Percentiles rank a stretch among this genome's conserved stretches.
These are phyloP conservation scores for Cryptosporidium parvum DNA, from an alignment of 169 alveolate species.

Conservation along the genomic window DNA sequence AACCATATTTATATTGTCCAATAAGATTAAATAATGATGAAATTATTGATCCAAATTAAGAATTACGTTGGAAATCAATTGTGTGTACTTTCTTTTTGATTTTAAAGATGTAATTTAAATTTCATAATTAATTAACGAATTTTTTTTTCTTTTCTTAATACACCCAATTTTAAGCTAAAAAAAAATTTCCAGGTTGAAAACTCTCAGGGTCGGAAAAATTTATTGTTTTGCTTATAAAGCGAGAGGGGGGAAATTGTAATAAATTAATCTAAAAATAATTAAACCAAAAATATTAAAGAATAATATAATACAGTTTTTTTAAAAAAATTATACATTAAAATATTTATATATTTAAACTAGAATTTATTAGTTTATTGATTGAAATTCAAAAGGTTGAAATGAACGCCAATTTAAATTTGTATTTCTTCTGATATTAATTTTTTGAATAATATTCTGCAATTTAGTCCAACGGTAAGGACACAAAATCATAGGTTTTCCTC, in stretches of 20 bases:
- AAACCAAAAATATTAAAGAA: no score
- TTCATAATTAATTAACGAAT: neutral
- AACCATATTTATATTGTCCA: conserved; percentile 12
- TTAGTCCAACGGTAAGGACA: conserved; percentile 28
- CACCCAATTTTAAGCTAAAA: neutral
- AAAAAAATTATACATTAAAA: neutral
- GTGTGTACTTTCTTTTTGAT: neutral
- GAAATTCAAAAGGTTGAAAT: conserved; percentile 41
- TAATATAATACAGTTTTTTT: neutral
- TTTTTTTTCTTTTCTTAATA: neutral
- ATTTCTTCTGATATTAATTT: conserved; percentile 11
- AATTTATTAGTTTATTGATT: neutral
- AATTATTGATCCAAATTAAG: neutral
- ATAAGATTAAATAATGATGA: neutral
- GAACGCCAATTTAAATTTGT: conserved; percentile 40
- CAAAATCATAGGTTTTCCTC: conserved; percentile 61
- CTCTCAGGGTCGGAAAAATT: conserved; percentile 9
- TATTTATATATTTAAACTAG: neutral
- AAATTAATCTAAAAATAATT: no score
- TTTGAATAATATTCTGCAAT: conserved; percentile 8
- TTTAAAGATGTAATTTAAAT: neutral
- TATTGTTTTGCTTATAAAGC: no score
- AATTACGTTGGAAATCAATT: neutral
- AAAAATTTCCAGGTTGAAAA: conserved; percentile 19
- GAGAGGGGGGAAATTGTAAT: no score